phyloP scores from a whole-genome alignment of 1,284 basidiomycete species.

The Thelephora terrestris region DNA sequence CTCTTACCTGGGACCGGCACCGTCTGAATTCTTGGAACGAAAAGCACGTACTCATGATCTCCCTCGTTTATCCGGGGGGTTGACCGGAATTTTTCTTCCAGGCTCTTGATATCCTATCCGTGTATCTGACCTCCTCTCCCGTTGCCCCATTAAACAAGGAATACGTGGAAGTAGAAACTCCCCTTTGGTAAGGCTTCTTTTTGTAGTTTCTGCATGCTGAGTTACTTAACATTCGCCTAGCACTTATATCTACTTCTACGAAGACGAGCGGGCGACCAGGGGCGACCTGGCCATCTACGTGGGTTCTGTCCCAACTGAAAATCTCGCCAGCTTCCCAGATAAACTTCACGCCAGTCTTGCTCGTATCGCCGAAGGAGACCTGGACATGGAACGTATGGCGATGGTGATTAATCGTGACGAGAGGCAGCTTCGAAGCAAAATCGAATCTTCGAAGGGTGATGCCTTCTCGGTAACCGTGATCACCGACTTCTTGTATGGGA shows the following conservation, averaged over 20 bases:
- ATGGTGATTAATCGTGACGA: constrained; percentile 86
- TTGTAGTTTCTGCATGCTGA: background rate
- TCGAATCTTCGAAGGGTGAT: constrained; percentile 72
- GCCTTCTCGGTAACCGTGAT: constrained; percentile 68
- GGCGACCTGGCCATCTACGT: constrained; percentile 73
- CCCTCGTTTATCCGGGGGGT: background rate
- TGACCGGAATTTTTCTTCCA: constrained; percentile 19
- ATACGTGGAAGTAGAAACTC: constrained; percentile 87
- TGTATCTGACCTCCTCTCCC: constrained; percentile 84
- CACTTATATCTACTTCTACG: constrained; percentile 80
- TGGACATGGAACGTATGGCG: constrained; percentile 89
- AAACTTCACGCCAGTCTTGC: constrained; percentile 65
- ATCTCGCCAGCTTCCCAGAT: constrained; percentile 63
- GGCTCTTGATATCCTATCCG: constrained; percentile 80
- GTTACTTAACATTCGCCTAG: constrained; percentile 24
- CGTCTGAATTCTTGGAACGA: constrained; percentile 65
- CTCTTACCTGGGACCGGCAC: constrained; percentile 71
- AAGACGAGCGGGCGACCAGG: constrained; percentile 67
- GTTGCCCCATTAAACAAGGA: constrained; percentile 90
- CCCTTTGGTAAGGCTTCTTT: constrained; percentile 56
- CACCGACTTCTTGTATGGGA: constrained; percentile 84
- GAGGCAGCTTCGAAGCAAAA: constrained; percentile 69
- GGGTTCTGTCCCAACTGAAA: constrained; percentile 76
- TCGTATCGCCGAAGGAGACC: constrained; percentile 64
- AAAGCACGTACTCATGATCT: constrained; percentile 37